Base-by-base conservation (phyloP, 306 rosid species). In the Arachis hypogaea region DNA sequence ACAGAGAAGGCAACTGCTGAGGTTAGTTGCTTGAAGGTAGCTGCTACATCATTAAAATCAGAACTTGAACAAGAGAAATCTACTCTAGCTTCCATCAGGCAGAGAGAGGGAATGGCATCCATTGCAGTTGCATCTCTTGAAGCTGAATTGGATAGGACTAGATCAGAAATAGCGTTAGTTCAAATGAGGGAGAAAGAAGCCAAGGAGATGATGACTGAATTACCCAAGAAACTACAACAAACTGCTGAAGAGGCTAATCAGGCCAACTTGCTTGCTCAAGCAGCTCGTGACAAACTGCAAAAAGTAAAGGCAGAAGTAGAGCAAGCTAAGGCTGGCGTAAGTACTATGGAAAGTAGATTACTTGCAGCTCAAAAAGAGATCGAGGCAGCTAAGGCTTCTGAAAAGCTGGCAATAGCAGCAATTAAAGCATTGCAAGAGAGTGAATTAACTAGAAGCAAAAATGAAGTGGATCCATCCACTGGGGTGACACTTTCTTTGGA, bases 91-190 rank as follows among this genome's bases (percentile, higher is more conserved):
- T 58, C 87, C 60, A 77, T 95, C 64, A 75, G 76, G 78, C 97
- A 90, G 82, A 90, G 98, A 85, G 99, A 95, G 83, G 98, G 98
- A 82, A 95, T 95, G 93, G 96, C 99, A 64, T 87, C 96, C 33
- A 82, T 92, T 65, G 92, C 97, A 45, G 98, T 92, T 64, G 89
- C 96, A 47, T 90, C 99, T 74, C 90, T 95, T 28, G 90, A 95
- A 76, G 93, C 93, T 76, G 98, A 95, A 66, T 77, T 95, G 82
- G 89, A 92, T 70, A 87, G 70, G 80, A 92, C 96, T 41, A 86
- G 85, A 81, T 87, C 97, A 38, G 98, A 90, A 84, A 88, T 95
- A 82, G 97, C 99, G 60, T 47, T 90, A 66, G 82, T 87, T 68
- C 97, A 92, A 77, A 88, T 90, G 98, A 92, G 88, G 84, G 99